Conservation (phyloP, 768 basidiomycete species). For the Vishniacozyma victoriae region DNA sequence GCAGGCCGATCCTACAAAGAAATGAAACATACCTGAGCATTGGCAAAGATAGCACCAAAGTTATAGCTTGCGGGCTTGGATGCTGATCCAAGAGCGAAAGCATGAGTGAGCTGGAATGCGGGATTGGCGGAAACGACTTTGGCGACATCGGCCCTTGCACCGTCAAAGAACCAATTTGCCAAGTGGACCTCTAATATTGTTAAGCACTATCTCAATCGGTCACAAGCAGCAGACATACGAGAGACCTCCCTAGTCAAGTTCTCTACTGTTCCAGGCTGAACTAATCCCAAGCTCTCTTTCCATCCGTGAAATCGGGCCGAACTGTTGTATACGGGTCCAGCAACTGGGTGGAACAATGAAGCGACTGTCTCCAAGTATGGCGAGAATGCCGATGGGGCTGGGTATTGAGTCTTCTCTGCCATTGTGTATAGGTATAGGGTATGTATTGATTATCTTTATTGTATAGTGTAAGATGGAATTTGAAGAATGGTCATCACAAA, state of each 20-base stretch:
- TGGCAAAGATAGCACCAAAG: slow-evolving; percentile 89
- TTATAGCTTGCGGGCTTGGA: slow-evolving; percentile 79
- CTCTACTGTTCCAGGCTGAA: slow-evolving; percentile 89
- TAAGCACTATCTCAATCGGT: too few species aligned
- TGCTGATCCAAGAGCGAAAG: slow-evolving; percentile 84
- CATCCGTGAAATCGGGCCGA: slow-evolving; percentile 72
- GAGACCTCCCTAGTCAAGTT: slow-evolving; percentile 90
- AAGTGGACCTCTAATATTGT: slow-evolving; percentile 80
- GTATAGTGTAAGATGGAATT: too few species aligned
- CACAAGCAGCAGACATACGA: slow-evolving; percentile 52
- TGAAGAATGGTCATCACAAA: too few species aligned
- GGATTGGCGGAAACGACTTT: slow-evolving; percentile 89
- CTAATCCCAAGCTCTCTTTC: slow-evolving; percentile 72
- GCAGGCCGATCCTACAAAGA: too few species aligned
- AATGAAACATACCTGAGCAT: slow-evolving; percentile 59
- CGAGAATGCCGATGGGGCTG: slow-evolving; percentile 27
- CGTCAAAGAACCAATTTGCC: slow-evolving; percentile 94
- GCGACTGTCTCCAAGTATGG: slow-evolving; percentile 43
- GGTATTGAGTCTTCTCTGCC: not conserved
- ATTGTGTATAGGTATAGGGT: not conserved
- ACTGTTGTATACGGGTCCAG: slow-evolving; percentile 58
- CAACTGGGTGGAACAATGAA: slow-evolving; percentile 38
- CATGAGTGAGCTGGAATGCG: slow-evolving; percentile 97
- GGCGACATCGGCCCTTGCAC: slow-evolving; percentile 89
- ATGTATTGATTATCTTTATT: too few species aligned